A percentile compares a stretch with the other conserved stretches of the same genome.
phyloP scores from a whole-genome alignment of 371 early-diverging fungal genomes.

The Haplosporangium sp. region DNA sequence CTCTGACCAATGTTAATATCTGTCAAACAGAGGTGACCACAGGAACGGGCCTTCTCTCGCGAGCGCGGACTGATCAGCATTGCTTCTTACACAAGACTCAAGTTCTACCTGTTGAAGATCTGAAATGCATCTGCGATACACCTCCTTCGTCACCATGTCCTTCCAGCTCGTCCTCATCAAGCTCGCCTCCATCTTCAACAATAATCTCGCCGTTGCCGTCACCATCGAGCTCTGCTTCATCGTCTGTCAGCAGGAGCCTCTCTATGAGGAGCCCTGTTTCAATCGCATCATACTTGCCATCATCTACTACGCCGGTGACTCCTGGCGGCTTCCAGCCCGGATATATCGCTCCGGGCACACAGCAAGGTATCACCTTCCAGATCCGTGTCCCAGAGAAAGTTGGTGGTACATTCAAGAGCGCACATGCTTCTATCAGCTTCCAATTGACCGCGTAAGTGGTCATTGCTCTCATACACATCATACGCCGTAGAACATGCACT shows the following conservation, averaged over 20 bases:
- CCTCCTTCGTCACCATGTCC: neutral
- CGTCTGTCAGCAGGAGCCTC: neutral
- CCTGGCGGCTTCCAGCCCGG: constrained; percentile 20
- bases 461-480: neutral
- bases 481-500: no score
- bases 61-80: constrained; percentile 30
- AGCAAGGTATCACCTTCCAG: constrained; percentile 38
- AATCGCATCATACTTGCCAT: neutral
- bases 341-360: constrained; percentile 24
- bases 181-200: neutral
- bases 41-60: constrained; percentile 32
- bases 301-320: neutral
- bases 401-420: constrained; percentile 34
- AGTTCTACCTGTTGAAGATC: constrained; percentile 21
- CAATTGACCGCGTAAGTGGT: constrained; percentile 40
- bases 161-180: neutral
- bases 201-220: neutral
- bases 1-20: neutral
- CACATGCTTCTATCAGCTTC: constrained; percentile 37
- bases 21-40: constrained; percentile 27
- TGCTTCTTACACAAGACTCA: constrained; percentile 44
- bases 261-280: neutral
- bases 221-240: neutral
- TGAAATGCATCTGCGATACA: constrained; percentile 21
- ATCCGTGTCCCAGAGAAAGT: constrained; percentile 46